Base-by-base conservation (phyloP, 139 green algal genomes). In the Picochlorum costavermella region DNA sequence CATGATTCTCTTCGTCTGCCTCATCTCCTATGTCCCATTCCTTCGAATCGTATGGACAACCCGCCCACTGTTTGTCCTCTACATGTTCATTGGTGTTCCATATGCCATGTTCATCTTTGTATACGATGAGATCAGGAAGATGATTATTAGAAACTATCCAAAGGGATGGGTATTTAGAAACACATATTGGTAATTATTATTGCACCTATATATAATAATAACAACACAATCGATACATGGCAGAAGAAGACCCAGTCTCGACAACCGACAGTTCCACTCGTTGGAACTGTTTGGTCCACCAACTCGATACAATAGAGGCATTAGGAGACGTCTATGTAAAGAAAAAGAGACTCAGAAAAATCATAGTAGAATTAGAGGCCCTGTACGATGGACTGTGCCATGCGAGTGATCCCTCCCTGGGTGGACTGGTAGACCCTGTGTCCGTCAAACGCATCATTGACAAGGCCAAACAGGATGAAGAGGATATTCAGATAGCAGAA, bases 121-220 rank as follows among this genome's bases (percentile, higher is more conserved):
- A 26, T 86, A 91, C 61, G 85, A 90, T 58, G 85, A 92, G 64
- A 51, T 78, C 2, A 73, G 85, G 31, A 92, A 92, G 71, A 6
- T 50, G 46, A 14, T 74, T 57, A 89, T 92, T 12, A 67, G 84
- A 14, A 11, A 13, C 2, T 72, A 68, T 16, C 84, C 85, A 11
- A 74, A 51, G 14, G 76, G 82, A 33, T 84, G 70, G 72, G 60
- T 87, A 20, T 69, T 79, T 11, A 50, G 25, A 20, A 66, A 80
- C 50, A 81, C 81, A 8, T 86, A 83, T 65, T 88, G 77, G 74
- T 88, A 73, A 25, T 17, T 23, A 23, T 23, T 17, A 10, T 49
- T 49, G 43, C 12, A 49, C 12, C 43, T 49, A 49, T 17, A 49
- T 17, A 10, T 49, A 49, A 49, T 10, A 49, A 10, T 10, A 10